Evolutionary conservation across 805 yeast species (phyloP).

Genomic region (Yamadazyma endophytica): DNA sequence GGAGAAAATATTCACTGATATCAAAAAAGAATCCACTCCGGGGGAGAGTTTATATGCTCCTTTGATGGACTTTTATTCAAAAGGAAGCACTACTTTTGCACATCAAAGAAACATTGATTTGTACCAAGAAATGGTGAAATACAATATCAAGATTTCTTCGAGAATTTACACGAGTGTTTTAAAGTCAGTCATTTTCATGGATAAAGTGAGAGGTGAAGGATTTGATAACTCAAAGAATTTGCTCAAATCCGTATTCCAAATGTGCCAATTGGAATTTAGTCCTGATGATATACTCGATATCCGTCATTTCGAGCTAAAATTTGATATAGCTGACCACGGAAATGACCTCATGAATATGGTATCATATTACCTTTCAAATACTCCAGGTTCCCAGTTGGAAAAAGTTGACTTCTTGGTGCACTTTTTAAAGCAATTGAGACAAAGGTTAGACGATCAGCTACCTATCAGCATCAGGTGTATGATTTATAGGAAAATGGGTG

Average conservation of each 20-base stretch:
- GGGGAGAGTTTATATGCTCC: constrained; percentile 27
- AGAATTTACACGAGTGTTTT: constrained; percentile 28
- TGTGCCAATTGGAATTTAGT: constrained; percentile 9
- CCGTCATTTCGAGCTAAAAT: constrained; percentile 1
- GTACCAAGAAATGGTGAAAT: constrained; percentile 30
- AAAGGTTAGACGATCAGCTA: constrained; percentile 16
- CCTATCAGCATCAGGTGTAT: constrained; percentile 18
- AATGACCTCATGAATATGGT: constrained; percentile 22
- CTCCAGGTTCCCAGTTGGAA: constrained; percentile 10
- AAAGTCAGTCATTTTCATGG: constrained; percentile 21
- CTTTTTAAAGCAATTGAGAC: constrained; percentile 23
- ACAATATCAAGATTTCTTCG: constrained; percentile 19
- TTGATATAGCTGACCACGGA: constrained; percentile 10
- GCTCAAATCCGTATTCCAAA: constrained; percentile 24
- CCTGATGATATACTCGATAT: no score
- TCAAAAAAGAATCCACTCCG: constrained; percentile 13
- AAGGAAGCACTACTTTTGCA: constrained; percentile 13
- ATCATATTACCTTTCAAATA: constrained; percentile 17
- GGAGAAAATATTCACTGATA: constrained; percentile 14
- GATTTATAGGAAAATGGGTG: constrained; percentile 25
- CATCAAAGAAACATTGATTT: constrained; percentile 22
- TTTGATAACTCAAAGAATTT: constrained; percentile 15
- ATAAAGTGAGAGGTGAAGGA: constrained; percentile 10
- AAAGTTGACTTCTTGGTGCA: constrained; percentile 22
- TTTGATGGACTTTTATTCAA: constrained; percentile 19